Conservation (phyloP, 495 filamentous ascomycete species). For the Penicillium steckii region DNA sequence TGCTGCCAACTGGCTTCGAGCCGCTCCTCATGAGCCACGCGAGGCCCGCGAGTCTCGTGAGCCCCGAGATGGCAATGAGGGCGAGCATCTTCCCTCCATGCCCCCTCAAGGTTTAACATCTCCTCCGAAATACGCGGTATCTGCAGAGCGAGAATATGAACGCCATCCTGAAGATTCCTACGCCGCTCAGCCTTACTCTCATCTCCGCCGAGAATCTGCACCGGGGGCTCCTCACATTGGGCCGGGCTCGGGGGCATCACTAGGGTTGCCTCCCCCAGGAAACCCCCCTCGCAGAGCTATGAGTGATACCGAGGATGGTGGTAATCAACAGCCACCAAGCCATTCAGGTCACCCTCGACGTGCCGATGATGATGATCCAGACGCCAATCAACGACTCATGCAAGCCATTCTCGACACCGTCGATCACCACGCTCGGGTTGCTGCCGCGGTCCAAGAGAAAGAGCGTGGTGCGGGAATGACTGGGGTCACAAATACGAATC, state of each 20-base stretch:
- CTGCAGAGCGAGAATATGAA: slow-evolving; percentile 17
- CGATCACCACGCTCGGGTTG: slow-evolving; percentile 39
- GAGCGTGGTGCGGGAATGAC: slow-evolving; percentile 21
- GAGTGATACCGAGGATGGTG: slow-evolving; percentile 39
- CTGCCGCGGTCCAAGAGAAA: slow-evolving; percentile 34
- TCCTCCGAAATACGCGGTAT: slow-evolving; percentile 16
- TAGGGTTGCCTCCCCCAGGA: slow-evolving; percentile 12
- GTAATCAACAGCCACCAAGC: slow-evolving; percentile 18
- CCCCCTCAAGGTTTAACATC: slow-evolving; percentile 11
- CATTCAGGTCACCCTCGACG: slow-evolving; percentile 12
- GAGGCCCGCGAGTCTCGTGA: slow-evolving; percentile 4
- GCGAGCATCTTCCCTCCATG: slow-evolving; percentile 9
- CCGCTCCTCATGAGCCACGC: slow-evolving; percentile 5
- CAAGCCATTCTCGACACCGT: slow-evolving; percentile 49
- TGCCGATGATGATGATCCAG: slow-evolving; percentile 42
- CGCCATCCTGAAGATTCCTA: slow-evolving; percentile 2
- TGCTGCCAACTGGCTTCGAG: slow-evolving; percentile 21
- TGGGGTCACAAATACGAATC: too few species aligned
- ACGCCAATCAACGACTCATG: slow-evolving; percentile 46
- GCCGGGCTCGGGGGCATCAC: slow-evolving; percentile 10
- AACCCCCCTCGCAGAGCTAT: slow-evolving; percentile 41
- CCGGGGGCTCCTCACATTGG: slow-evolving; percentile 21
- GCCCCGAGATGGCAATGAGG: slow-evolving; percentile 22
- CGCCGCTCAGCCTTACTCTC: slow-evolving; percentile 5
- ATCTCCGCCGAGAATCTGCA: slow-evolving; percentile 35